Evolutionary conservation across 345 rosid genomes (phyloP), one percentile per base, ranked within the genome.

Genomic region (Pistacia atlantica): DNA sequence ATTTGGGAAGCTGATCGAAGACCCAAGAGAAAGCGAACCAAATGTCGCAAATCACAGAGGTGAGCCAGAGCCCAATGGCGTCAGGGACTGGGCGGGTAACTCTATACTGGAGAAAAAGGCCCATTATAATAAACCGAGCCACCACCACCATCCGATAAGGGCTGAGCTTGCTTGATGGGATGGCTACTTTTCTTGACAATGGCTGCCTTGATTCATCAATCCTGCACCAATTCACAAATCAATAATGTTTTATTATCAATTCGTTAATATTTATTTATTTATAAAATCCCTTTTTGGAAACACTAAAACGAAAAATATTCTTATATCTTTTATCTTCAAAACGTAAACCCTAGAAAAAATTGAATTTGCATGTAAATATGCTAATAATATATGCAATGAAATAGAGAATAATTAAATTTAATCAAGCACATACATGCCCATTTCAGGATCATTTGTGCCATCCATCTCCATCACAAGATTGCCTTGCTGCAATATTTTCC

Each of bases 21-120:
- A 95, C 89, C 99, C 96, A 95, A 2, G 99, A 91, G 78, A 93
- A 62, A 4, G 96, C 97, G 68, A 95, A 95, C 99, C 99, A 93
- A 79, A 92, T 87, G 83, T 93, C 96, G 76, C 99, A 93, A 71
- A 89, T 83, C 31, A 93, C 88, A 78, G 99, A 93, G 54, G 97
- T 93, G 66, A 93, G 85, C 99, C 99, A 93, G 68, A 96, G 90
- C 45, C 97, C 97, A 60, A 92, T 70, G 8, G 98, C 99, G 72
- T 93, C 92, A 25, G 89, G 89, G 37, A 90, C 98, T 0, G 99
- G 99, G 80, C 93, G 89, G 91, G 87, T 54, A 38, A 93, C 79
- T 79, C 99, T 83, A 80, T 93, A 96, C 25, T 91, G 97, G 38
- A 96, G 90, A 68, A 96, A 96, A 75, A 96, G 70, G n/a, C 87